phyloP scores from a whole-genome alignment of 1,284 basidiomycete species.

The Rhodotorula sp. region DNA sequence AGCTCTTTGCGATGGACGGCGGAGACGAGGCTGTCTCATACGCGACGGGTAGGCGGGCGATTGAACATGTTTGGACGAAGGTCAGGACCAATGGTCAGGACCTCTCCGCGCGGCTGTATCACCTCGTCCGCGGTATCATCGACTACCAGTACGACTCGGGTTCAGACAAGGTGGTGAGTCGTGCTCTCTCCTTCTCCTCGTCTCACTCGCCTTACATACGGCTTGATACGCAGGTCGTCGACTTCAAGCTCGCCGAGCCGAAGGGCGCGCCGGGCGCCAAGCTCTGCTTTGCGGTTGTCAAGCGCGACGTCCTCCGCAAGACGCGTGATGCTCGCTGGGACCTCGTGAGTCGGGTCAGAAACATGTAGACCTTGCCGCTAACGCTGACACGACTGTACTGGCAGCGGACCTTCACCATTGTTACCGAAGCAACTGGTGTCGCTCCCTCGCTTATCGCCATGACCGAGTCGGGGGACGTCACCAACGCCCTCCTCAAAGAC shows the following conservation, averaged over 20 bases:
- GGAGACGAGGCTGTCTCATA: slow-evolving; percentile 26
- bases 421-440: slow-evolving; percentile 11
- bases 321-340: slow-evolving; percentile 30
- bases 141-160: slow-evolving; percentile 24
- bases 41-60: slow-evolving; percentile 22
- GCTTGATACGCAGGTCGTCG: slow-evolving; percentile 25
- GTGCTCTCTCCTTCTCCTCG: no score
- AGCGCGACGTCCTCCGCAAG: slow-evolving; percentile 8
- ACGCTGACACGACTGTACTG: neutral
- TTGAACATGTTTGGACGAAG: slow-evolving; percentile 20
- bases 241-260: slow-evolving; percentile 24
- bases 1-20: slow-evolving; percentile 22
- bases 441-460: slow-evolving; percentile 17
- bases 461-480: slow-evolving; percentile 30
- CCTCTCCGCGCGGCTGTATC: slow-evolving; percentile 10
- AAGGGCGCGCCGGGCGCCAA: slow-evolving; percentile 25
- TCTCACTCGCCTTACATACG: no score
- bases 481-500: slow-evolving; percentile 21
- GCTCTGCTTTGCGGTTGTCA: slow-evolving; percentile 24
- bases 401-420: slow-evolving; percentile 29
- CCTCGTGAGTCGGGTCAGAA: slow-evolving; percentile 2
- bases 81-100: slow-evolving; percentile 12
- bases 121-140: neutral
- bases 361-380: no score
- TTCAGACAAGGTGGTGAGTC: slow-evolving; percentile 14